phyloP scores from a whole-genome alignment of 768 basidiomycete species.

The Amanita subjunquillea region DNA sequence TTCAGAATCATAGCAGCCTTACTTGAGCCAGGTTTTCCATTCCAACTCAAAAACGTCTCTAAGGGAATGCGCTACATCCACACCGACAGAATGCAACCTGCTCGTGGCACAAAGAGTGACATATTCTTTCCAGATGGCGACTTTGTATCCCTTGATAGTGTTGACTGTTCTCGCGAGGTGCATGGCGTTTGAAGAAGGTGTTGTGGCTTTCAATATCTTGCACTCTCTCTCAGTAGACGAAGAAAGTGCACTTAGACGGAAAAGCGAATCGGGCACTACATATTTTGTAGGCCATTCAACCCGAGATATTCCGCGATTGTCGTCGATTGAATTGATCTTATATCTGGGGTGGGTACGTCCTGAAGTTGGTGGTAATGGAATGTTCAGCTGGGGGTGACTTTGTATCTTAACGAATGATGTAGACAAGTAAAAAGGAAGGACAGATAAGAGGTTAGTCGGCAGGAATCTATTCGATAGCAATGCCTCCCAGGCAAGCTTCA shows the following conservation, averaged over 20 bases:
- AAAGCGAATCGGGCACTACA: background rate
- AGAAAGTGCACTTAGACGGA: background rate
- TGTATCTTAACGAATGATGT: slow-evolving; percentile 42
- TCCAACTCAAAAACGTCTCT: slow-evolving; percentile 55
- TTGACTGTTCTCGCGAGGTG: slow-evolving; percentile 53
- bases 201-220: background rate
- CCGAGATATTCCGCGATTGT: background rate
- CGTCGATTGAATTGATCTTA: background rate
- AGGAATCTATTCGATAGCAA: slow-evolving; percentile 56
- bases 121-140: slow-evolving; percentile 61
- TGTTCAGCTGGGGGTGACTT: slow-evolving; percentile 34
- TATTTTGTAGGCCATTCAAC: background rate
- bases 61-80: slow-evolving; percentile 21
- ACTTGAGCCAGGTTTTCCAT: slow-evolving; percentile 69
- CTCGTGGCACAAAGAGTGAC: slow-evolving; percentile 32
- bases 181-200: slow-evolving; percentile 38
- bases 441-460: slow-evolving; percentile 38
- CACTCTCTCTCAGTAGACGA: background rate
- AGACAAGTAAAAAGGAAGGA: slow-evolving; percentile 60
- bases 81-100: slow-evolving; percentile 25
- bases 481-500: slow-evolving; percentile 56
- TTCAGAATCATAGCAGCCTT: slow-evolving; percentile 13
- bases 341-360: background rate
- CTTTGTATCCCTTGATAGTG: slow-evolving; percentile 53
- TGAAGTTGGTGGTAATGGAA: slow-evolving; percentile 41